These are phyloP conservation scores for Aspergillus brunneoviolaceus DNA, from an alignment of 2,329 filamentous ascomycete species.

Conservation along the genomic window DNA sequence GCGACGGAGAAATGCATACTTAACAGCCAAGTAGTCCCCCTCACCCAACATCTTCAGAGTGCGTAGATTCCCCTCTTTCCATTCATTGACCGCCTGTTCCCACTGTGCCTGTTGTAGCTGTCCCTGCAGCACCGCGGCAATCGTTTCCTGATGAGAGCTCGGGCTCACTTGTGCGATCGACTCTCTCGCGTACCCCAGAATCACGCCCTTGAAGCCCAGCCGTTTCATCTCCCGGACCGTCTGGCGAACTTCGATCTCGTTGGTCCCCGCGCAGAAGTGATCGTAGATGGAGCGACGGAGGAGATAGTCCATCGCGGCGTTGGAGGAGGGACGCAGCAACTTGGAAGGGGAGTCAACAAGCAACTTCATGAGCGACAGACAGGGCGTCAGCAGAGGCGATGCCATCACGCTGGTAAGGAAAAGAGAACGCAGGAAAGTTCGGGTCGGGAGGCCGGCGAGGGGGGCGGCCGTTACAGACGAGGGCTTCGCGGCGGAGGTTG, in stretches of 20 bases:
- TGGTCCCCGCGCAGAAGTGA: conserved; percentile 51
- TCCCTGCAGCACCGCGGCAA: not conserved
- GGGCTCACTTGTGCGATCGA: conserved; percentile 27
- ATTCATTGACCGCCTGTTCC: conserved; percentile 41
- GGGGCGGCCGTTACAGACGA: conserved; percentile 34
- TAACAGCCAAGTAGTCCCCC: conserved; percentile 46
- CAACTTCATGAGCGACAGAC: conserved; percentile 29
- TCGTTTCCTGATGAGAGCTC: not conserved
- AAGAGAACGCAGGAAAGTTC: conserved; percentile 16
- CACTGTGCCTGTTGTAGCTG: not conserved
- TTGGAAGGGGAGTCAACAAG: conserved; percentile 39
- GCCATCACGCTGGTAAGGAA: conserved; percentile 21
- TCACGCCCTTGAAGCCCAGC: conserved; percentile 50
- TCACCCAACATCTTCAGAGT: conserved; percentile 47
- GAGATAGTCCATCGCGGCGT: conserved; percentile 39
- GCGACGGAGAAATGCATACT: conserved; percentile 30
- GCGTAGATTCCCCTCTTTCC: conserved; percentile 48
- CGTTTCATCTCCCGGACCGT: conserved; percentile 41
- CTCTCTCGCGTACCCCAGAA: conserved; percentile 50
- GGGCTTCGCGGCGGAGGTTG: not conserved
- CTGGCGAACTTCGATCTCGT: conserved; percentile 38
- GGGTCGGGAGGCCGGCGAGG: conserved; percentile 17
- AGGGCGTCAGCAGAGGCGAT: conserved; percentile 16
- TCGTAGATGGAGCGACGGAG: conserved; percentile 45
- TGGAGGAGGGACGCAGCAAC: conserved; percentile 43